phyloP scores from a whole-genome alignment of 2,329 filamentous ascomycete species.

The Penicillium sp. region DNA sequence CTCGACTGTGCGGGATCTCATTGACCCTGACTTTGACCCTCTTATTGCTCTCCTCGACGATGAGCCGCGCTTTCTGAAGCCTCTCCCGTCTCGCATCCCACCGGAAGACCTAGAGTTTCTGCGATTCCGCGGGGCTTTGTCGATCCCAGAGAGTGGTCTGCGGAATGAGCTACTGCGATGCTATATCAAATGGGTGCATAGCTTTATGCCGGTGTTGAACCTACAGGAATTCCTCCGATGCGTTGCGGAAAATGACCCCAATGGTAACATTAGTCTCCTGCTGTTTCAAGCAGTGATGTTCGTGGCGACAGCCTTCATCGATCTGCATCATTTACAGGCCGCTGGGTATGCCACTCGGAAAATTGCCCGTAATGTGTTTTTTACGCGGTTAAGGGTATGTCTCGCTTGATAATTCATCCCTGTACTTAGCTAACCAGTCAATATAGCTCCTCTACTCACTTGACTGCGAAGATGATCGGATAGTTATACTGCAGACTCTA shows the following conservation, averaged over 20 bases:
- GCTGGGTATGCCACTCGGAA: constrained; percentile 69
- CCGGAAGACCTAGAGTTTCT: constrained; percentile 71
- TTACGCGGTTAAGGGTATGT: constrained; percentile 66
- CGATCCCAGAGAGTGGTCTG: constrained; percentile 57
- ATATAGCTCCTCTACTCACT: constrained; percentile 72
- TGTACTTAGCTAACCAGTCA: too few relatives aligned
- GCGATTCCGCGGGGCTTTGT: constrained; percentile 67
- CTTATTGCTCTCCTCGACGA: constrained; percentile 32
- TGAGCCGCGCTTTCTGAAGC: constrained; percentile 59
- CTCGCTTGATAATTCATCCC: not conserved
- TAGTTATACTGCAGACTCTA: constrained; percentile 72
- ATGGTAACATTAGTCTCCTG: constrained; percentile 64
- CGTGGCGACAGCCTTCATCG: constrained; percentile 72
- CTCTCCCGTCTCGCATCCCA: constrained; percentile 63
- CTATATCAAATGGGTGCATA: constrained; percentile 78
- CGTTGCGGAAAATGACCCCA: constrained; percentile 57
- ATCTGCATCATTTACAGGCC: constrained; percentile 60
- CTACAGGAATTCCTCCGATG: constrained; percentile 47
- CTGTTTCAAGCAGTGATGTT: constrained; percentile 93
- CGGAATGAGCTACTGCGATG: constrained; percentile 68
- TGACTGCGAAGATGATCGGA: constrained; percentile 78
- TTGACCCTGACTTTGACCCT: constrained; percentile 34
- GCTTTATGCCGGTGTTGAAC: constrained; percentile 77
- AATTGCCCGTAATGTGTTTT: constrained; percentile 72
- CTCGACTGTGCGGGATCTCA: constrained; percentile 30